phyloP scores from a whole-genome alignment of 2,329 filamentous ascomycete genomes.

The Hypocreales sp. region DNA sequence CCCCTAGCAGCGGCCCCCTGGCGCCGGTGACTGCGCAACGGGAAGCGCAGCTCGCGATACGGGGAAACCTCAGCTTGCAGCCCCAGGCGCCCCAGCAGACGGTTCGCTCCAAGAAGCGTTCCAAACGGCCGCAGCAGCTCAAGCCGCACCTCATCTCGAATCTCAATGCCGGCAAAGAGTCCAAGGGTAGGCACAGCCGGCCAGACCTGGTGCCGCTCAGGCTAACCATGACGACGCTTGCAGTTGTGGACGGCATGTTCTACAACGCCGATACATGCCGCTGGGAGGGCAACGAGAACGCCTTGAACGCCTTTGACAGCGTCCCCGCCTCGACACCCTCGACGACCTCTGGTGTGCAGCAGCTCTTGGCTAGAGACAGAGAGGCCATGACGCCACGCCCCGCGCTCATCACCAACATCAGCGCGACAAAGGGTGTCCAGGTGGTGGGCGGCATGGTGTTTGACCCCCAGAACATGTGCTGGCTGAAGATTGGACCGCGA shows the following conservation, averaged over 20 bases:
- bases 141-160: slow-evolving; percentile 87
- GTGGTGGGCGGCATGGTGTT: slow-evolving; percentile 98
- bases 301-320: slow-evolving; percentile 61
- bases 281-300: slow-evolving; percentile 96
- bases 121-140: slow-evolving; percentile 42
- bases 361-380: slow-evolving; percentile 33
- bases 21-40: slow-evolving; percentile 40
- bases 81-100: slow-evolving; percentile 21
- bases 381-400: slow-evolving; percentile 46
- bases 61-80: slow-evolving; percentile 29
- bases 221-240: no score
- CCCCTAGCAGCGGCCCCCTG: slow-evolving; percentile 35
- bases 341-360: slow-evolving; percentile 19
- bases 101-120: slow-evolving; percentile 39
- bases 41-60: slow-evolving; percentile 34
- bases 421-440: slow-evolving; percentile 70
- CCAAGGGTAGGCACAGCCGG: slow-evolving; percentile 53
- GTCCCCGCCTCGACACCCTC: slow-evolving; percentile 38
- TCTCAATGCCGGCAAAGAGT: slow-evolving; percentile 55
- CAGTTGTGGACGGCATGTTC: slow-evolving; percentile 86
- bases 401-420: slow-evolving; percentile 84
- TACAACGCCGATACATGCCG: slow-evolving; percentile 78
- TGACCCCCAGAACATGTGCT: slow-evolving; percentile 93
- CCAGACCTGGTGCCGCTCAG: no score
- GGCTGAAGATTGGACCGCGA: slow-evolving; percentile 60